Conservation (phyloP, 805 yeast species). For the Saccharomycopsis fodiens region DNA sequence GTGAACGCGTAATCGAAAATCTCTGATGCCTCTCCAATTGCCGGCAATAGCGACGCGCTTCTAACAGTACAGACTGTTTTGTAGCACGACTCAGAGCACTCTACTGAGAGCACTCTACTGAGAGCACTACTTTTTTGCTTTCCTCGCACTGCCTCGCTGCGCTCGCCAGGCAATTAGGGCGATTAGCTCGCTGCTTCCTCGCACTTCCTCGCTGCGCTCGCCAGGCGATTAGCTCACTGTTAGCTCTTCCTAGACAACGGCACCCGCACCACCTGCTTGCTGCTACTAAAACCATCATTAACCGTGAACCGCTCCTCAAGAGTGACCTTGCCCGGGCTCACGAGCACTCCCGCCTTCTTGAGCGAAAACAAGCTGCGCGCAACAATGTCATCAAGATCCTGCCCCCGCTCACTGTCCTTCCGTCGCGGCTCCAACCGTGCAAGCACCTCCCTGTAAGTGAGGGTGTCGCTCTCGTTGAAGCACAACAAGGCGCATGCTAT, state of each 20-base stretch:
- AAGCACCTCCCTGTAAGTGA: slow-evolving; percentile 3
- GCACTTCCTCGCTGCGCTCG: too few relatives aligned
- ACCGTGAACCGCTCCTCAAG: neutral
- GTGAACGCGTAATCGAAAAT: too few relatives aligned
- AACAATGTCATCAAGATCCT: slow-evolving; percentile 8
- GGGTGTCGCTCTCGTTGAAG: slow-evolving; percentile 13
- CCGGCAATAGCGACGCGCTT: too few relatives aligned
- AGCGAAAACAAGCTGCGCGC: slow-evolving; percentile 14
- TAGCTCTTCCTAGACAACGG: neutral
- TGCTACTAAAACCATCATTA: neutral
- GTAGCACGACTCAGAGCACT: too few relatives aligned
- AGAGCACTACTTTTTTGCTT: too few relatives aligned
- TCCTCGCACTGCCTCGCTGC: too few relatives aligned
- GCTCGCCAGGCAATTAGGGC: too few relatives aligned
- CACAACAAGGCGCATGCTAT: slow-evolving; percentile 12
- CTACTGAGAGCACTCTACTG: too few relatives aligned
- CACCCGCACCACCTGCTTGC: neutral
- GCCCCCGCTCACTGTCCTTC: neutral
- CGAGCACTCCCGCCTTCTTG: slow-evolving; percentile 8
- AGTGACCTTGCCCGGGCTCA: neutral
- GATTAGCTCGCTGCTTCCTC: too few relatives aligned
- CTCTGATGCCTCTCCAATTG: too few relatives aligned
- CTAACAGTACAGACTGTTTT: too few relatives aligned
- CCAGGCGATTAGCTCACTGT: too few relatives aligned
- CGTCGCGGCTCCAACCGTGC: neutral